phyloP scores from a whole-genome alignment of 2,329 filamentous ascomycete genomes.

The Atkinsonella texensis region DNA sequence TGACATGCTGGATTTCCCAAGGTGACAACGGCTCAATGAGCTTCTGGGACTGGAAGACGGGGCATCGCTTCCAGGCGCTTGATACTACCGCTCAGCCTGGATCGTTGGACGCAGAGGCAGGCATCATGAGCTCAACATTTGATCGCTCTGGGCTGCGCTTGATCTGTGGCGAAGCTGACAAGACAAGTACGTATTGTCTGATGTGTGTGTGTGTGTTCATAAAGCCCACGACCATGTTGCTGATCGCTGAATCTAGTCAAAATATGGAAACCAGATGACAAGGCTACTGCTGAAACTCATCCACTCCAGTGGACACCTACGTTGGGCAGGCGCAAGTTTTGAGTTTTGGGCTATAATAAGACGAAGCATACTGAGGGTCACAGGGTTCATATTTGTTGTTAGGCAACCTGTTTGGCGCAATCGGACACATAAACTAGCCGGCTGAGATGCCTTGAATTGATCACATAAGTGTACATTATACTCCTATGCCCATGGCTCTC shows the following conservation, averaged over 20 bases:
- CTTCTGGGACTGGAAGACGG: conserved; percentile 99
- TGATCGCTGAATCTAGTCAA: conserved; percentile 61
- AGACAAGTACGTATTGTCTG: conserved; percentile 53
- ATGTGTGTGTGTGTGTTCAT: not conserved
- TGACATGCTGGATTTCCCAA: conserved; percentile 7
- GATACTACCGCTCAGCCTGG: conserved; percentile 92
- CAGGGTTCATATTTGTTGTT: not conserved
- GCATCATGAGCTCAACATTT: conserved; percentile 89
- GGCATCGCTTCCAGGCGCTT: conserved; percentile 77
- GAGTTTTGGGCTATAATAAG: conserved; percentile 9
- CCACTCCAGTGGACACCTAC: conserved; percentile 87
- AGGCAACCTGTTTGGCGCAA: not conserved
- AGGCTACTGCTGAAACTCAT: conserved; percentile 81
- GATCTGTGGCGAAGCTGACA: conserved; percentile 92
- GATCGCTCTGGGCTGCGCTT: conserved; percentile 79
- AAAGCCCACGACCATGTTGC: conserved; percentile 15
- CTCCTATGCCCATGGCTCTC: conserved; percentile 58
- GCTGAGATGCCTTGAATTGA: conserved; percentile 9
- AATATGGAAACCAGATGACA: conserved; percentile 90
- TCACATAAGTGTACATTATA: conserved; percentile 18
- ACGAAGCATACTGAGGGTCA: not conserved
- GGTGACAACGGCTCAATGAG: conserved; percentile 89
- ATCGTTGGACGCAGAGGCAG: conserved; percentile 84
- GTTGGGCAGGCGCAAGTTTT: conserved; percentile 65
- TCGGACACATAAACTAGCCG: not conserved